Percentiles rank a stretch among this genome's conserved stretches.
phyloP scores from a whole-genome alignment of 2,329 filamentous ascomycete species.

The Decorospora gaudefroyi region DNA sequence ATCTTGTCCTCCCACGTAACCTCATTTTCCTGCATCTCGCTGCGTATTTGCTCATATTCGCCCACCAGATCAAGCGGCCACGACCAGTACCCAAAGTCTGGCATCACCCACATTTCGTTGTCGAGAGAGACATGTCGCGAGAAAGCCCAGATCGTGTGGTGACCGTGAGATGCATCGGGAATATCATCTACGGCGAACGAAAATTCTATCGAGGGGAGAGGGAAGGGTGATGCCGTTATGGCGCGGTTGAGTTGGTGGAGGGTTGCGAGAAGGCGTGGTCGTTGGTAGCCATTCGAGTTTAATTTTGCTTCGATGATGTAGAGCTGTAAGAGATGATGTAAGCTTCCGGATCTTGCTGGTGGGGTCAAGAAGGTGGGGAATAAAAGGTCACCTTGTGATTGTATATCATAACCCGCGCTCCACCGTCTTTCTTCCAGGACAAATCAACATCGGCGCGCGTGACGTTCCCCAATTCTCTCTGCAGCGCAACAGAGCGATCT shows the following conservation, averaged over 20 bases:
- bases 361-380: background rate
- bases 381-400: slow-evolving; percentile 29
- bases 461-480: slow-evolving; percentile 20
- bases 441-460: slow-evolving; percentile 27
- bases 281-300: slow-evolving; percentile 21
- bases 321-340: slow-evolving; percentile 24
- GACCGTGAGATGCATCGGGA: slow-evolving; percentile 15
- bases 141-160: slow-evolving; percentile 22
- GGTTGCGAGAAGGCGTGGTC: slow-evolving; percentile 49
- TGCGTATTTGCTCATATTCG: slow-evolving; percentile 21
- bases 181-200: slow-evolving; percentile 53
- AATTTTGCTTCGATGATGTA: slow-evolving; percentile 40
- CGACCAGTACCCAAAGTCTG: slow-evolving; percentile 33
- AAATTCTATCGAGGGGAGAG: slow-evolving; percentile 58
- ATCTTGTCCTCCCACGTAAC: slow-evolving; percentile 22
- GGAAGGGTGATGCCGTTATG: slow-evolving; percentile 52
- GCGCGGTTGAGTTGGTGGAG: slow-evolving; percentile 54
- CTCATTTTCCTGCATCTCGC: slow-evolving; percentile 15
- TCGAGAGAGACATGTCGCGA: slow-evolving; percentile 18
- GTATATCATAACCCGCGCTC: slow-evolving; percentile 37
- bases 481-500: slow-evolving; percentile 21
- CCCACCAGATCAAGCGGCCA: slow-evolving; percentile 25
- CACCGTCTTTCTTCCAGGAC: slow-evolving; percentile 23
- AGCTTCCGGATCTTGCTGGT: background rate
- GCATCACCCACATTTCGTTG: slow-evolving; percentile 27